Conservation (phyloP, 345 rosid species). For the Fremontodendron californicum region DNA sequence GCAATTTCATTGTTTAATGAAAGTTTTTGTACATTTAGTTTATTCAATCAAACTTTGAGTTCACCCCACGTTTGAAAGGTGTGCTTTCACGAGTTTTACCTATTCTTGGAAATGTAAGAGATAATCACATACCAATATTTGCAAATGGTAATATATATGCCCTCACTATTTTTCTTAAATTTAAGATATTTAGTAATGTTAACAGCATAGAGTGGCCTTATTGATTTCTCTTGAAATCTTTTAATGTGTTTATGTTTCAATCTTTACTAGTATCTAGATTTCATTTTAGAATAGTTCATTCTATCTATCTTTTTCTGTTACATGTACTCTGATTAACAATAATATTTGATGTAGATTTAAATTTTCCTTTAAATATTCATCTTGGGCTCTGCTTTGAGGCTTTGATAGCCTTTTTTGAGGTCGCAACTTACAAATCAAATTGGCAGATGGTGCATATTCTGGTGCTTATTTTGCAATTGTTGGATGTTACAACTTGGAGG, state of each 20-base stretch:
- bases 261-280: background rate
- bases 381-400: background rate
- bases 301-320: background rate
- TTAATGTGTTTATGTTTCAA: background rate
- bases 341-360: background rate
- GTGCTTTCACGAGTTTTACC: too few species aligned
- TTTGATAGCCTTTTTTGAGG: background rate
- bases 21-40: too few species aligned
- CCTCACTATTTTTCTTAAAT: background rate
- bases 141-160: slow-evolving; percentile 61
- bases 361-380: background rate
- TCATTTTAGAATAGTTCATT: background rate
- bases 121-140: slow-evolving; percentile 77
- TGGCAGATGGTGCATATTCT: too few species aligned
- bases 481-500: slow-evolving; percentile 43
- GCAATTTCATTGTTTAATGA: too few species aligned
- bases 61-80: too few species aligned
- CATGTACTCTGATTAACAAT: background rate
- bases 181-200: background rate
- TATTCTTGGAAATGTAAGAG: slow-evolving; percentile 84
- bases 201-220: background rate
- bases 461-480: slow-evolving; percentile 31
- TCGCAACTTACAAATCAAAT: background rate
- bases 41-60: too few species aligned
- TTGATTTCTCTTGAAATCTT: too few species aligned